These are phyloP conservation scores for Anastatica hierochuntica DNA, from an alignment of 345 rosid species.

Conservation along the genomic window DNA sequence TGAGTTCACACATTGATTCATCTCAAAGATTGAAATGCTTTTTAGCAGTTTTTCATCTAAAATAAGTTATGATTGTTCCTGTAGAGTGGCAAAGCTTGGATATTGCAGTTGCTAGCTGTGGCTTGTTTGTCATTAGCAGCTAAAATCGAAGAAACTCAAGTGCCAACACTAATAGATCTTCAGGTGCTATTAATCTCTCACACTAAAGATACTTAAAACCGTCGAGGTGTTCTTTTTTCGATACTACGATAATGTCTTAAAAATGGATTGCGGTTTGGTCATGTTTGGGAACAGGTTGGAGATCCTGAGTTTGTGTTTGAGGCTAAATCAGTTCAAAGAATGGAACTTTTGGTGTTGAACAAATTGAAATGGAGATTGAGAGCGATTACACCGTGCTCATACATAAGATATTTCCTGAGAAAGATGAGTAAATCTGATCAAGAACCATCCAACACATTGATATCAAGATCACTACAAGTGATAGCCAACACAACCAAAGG, in stretches of 20 bases:
- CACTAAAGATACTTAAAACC: slow-evolving; percentile 6
- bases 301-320: slow-evolving; percentile 42
- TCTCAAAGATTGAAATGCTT: neutral
- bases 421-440: slow-evolving; percentile 31
- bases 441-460: slow-evolving; percentile 23
- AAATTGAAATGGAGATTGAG: slow-evolving; percentile 63
- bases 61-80: neutral
- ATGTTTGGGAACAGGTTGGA: slow-evolving; percentile 36
- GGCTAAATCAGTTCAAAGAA: slow-evolving; percentile 45
- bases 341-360: slow-evolving; percentile 56
- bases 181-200: slow-evolving; percentile 34
- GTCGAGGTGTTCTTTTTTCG: no score
- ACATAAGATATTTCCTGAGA: slow-evolving; percentile 38
- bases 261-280: no score
- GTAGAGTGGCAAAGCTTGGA: slow-evolving; percentile 55
- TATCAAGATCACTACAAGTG: slow-evolving; percentile 37
- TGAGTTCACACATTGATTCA: slow-evolving; percentile 32
- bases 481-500: slow-evolving; percentile 49
- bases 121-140: slow-evolving; percentile 67
- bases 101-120: slow-evolving; percentile 48
- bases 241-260: no score
- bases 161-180: slow-evolving; percentile 39
- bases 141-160: slow-evolving; percentile 57
- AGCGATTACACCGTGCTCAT: slow-evolving; percentile 45
- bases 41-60: neutral